Conservation (phyloP, 2,329 filamentous ascomycete species). For the Aspergillus fumigatus region DNA sequence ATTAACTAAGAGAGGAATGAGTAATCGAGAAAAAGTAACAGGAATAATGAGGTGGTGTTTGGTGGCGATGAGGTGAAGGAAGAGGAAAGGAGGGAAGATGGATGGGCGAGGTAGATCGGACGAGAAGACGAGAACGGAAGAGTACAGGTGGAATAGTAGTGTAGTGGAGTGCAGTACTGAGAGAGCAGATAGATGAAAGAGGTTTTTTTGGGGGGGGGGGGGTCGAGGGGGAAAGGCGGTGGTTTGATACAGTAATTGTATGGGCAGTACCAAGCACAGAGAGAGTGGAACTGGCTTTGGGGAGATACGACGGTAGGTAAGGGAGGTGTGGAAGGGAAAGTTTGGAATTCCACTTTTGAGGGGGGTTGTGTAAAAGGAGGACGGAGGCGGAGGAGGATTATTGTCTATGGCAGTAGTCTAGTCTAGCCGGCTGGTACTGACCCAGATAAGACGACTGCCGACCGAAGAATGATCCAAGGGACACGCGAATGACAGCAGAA, state of each 20-base stretch:
- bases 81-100: slow-evolving; percentile 6
- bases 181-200: slow-evolving; percentile 17
- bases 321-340: slow-evolving; percentile 11
- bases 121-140: slow-evolving; percentile 2
- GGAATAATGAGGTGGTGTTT: slow-evolving; percentile 5
- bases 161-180: slow-evolving; percentile 10
- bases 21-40: slow-evolving; percentile 14
- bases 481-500: neutral
- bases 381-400: slow-evolving; percentile 13
- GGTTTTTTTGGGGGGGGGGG: slow-evolving; percentile 10
- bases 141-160: slow-evolving; percentile 3
- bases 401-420: neutral
- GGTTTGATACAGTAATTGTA: slow-evolving; percentile 1
- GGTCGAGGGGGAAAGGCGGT: neutral
- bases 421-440: slow-evolving; percentile 4
- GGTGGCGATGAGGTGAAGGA: slow-evolving; percentile 2
- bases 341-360: slow-evolving; percentile 8
- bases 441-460: slow-evolving; percentile 3
- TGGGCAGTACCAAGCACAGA: neutral
- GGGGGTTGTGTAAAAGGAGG: slow-evolving; percentile 9
- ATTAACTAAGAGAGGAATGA: neutral
- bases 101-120: slow-evolving; percentile 12
- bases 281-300: neutral
- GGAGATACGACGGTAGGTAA: slow-evolving; percentile 1
- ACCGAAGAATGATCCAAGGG: neutral